Percentiles rank a stretch among this genome's conserved stretches.
Conservation (phyloP, 2,329 filamentous ascomycete species). For the Xylaria multiplex region DNA sequence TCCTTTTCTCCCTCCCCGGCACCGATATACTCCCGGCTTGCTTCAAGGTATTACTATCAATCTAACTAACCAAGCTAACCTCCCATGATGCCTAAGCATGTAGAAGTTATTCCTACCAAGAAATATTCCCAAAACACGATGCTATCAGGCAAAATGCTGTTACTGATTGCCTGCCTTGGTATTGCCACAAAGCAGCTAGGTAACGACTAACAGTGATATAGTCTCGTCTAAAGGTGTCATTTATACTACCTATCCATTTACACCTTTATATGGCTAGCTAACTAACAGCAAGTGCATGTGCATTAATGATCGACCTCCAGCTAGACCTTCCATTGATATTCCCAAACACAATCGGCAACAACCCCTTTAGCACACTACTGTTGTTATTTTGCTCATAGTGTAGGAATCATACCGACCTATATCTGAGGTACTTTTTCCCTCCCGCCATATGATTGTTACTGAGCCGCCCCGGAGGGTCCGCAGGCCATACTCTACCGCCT, state of each 20-base stretch:
- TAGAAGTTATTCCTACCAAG: too few relatives aligned
- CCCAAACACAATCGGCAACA: slow-evolving; percentile 34
- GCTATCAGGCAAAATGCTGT: too few relatives aligned
- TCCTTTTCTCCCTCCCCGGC: background rate
- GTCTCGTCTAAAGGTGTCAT: too few relatives aligned
- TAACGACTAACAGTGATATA: too few relatives aligned
- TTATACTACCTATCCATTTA: too few relatives aligned
- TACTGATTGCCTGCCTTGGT: too few relatives aligned
- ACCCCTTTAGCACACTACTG: slow-evolving; percentile 13
- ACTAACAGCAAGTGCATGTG: slow-evolving; percentile 40
- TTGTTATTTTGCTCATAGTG: slow-evolving; percentile 4
- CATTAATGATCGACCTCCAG: slow-evolving; percentile 45
- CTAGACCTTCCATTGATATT: slow-evolving; percentile 31
- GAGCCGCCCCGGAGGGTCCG: background rate
- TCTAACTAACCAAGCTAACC: too few relatives aligned
- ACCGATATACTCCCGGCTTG: too few relatives aligned
- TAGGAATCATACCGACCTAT: background rate
- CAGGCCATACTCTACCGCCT: slow-evolving; percentile 6
- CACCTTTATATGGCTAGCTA: background rate
- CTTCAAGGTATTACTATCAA: too few relatives aligned
- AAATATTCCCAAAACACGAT: too few relatives aligned
- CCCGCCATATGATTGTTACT: background rate
- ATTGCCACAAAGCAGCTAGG: too few relatives aligned
- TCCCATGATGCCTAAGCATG: too few relatives aligned
- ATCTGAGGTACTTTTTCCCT: background rate